phyloP scores from a whole-genome alignment of 106 monocot genomes.

The Phalaenopsis aphrodite region DNA sequence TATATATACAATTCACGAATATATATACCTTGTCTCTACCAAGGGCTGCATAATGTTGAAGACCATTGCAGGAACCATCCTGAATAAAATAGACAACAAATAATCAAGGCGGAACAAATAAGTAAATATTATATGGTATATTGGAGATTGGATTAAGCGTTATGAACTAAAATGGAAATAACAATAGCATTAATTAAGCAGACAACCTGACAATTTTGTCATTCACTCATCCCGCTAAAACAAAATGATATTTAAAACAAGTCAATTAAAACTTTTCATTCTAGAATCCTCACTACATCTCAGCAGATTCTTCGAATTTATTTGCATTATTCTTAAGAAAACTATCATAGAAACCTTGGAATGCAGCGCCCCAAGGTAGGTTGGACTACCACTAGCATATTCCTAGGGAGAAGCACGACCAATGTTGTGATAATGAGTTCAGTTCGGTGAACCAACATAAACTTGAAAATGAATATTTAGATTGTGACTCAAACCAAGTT shows the following conservation, averaged over 20 bases:
- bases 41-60: constrained; percentile 75
- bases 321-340: neutral
- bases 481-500: no score
- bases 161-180: neutral
- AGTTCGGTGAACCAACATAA: no score
- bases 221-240: neutral
- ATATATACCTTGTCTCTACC: constrained; percentile 55
- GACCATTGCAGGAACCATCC: constrained; percentile 74
- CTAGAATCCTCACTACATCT: neutral
- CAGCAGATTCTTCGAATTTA: neutral
- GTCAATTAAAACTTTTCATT: neutral
- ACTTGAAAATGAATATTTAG: no score
- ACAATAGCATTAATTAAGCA: neutral
- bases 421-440: neutral
- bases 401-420: neutral
- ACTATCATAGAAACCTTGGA: neutral
- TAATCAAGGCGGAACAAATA: neutral
- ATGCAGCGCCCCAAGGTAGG: neutral
- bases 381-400: neutral
- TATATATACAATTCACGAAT: neutral
- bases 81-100: constrained; percentile 15
- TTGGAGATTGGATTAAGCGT: neutral
- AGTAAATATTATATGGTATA: neutral
- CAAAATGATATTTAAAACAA: neutral
- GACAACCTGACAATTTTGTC: neutral